Evolutionary conservation across 2,329 filamentous ascomycete genomes (phyloP).

Genomic region (Ploettnerulaceae sp.): DNA sequence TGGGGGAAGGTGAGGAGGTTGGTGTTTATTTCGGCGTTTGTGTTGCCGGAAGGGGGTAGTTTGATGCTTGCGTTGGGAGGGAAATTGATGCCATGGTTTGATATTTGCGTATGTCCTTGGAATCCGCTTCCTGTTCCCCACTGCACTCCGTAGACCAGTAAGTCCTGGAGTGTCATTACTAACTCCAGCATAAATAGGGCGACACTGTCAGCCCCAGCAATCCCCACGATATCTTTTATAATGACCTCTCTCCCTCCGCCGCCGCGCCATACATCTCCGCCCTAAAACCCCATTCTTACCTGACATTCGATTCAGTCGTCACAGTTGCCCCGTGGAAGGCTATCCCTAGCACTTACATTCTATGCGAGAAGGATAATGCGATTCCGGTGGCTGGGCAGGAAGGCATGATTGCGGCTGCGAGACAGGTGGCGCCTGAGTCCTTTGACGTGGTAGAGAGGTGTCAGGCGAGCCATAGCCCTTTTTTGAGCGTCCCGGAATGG

Average conservation of each 20-base stretch:
- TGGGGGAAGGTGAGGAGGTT: constrained; percentile 35
- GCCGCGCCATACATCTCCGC: constrained; percentile 20
- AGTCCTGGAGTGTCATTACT: background rate
- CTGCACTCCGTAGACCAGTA: background rate
- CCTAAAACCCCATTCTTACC: constrained; percentile 32
- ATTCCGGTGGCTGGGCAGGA: constrained; percentile 36
- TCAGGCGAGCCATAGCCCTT: constrained; percentile 24
- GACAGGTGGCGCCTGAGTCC: constrained; percentile 8
- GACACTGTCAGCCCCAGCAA: constrained; percentile 18
- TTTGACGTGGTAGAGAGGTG: constrained; percentile 25
- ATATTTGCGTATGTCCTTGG: constrained; percentile 10
- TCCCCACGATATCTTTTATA: constrained; percentile 34
- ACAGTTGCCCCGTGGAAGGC: constrained; percentile 37
- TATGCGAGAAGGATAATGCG: constrained; percentile 38
- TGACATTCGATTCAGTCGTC: constrained; percentile 24
- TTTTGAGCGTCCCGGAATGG: constrained; percentile 22
- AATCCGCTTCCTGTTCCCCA: background rate
- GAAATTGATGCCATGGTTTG: constrained; percentile 18
- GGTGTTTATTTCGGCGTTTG: constrained; percentile 20
- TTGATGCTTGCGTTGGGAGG: constrained; percentile 15
- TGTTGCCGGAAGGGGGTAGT: constrained; percentile 17
- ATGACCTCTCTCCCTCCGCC: constrained; percentile 31
- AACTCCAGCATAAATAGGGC: constrained; percentile 1
- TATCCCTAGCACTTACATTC: constrained; percentile 38
- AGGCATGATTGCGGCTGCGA: constrained; percentile 32